phyloP scores from a whole-genome alignment of 306 rosid species.

The Betula pendula region DNA sequence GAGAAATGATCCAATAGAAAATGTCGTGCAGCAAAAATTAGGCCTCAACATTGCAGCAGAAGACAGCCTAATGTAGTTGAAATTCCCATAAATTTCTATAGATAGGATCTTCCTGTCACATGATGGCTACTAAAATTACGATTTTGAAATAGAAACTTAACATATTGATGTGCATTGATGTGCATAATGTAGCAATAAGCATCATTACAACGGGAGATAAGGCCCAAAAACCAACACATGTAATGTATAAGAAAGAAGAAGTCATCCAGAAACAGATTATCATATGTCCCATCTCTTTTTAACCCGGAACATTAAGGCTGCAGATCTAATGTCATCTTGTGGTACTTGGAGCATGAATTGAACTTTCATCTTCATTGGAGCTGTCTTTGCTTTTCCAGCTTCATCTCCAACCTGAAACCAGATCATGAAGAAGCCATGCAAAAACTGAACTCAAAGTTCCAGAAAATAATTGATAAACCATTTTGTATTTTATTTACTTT shows the following conservation, averaged over 20 bases:
- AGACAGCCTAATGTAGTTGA: neutral
- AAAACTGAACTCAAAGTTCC: constrained; percentile 7
- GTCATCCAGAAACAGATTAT: constrained; percentile 9
- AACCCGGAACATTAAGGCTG: constrained; percentile 82
- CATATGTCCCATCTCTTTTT: constrained; percentile 96
- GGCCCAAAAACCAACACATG: neutral
- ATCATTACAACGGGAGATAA: neutral
- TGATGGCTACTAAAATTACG: constrained; percentile 18
- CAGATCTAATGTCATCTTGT: constrained; percentile 75
- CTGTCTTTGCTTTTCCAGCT: constrained; percentile 79
- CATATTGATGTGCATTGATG: neutral
- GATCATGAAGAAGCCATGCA: constrained; percentile 7
- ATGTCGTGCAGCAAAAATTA: neutral
- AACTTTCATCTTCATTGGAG: constrained; percentile 93
- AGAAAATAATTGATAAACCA: neutral
- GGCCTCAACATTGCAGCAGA: neutral
- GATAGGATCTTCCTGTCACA: neutral
- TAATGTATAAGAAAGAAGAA: constrained; percentile 2
- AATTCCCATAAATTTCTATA: neutral
- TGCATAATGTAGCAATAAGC: constrained; percentile 6
- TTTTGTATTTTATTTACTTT: neutral
- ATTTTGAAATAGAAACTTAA: constrained; percentile 16
- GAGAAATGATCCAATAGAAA: neutral
- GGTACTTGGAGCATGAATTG: constrained; percentile 99
- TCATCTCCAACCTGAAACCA: constrained; percentile 89